These are phyloP conservation scores for Durio zibethinus DNA, from an alignment of 345 rosid genomes.

Conservation along the genomic window DNA sequence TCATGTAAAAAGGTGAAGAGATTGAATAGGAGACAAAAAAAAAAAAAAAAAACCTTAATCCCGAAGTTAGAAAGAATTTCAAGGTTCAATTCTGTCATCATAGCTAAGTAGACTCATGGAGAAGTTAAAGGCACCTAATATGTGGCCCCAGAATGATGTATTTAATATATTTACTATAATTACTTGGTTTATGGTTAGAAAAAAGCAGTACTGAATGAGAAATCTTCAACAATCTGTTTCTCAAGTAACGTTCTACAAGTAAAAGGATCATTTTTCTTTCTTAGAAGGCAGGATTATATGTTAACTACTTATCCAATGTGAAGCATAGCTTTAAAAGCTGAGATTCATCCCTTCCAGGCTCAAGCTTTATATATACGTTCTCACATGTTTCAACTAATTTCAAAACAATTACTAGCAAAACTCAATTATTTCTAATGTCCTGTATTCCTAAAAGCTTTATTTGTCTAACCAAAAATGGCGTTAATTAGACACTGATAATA, in stretches of 20 bases:
- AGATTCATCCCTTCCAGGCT: background rate
- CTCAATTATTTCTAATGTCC: background rate
- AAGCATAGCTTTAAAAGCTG: background rate
- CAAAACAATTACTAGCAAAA: background rate
- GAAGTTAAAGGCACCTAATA: background rate
- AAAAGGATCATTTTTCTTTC: too few species aligned
- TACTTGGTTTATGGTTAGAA: background rate
- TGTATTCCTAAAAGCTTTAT: background rate
- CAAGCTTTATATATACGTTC: background rate
- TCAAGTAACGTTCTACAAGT: too few species aligned
- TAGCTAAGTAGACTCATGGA: background rate
- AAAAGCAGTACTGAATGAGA: background rate
- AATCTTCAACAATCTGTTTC: too few species aligned
- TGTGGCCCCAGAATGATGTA: background rate
- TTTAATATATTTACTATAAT: background rate
- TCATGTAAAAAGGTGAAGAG: background rate
- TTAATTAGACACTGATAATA: background rate
- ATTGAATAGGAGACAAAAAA: background rate
- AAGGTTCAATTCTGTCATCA: slow-evolving; percentile 3
- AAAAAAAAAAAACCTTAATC: background rate
- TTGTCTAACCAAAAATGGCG: background rate
- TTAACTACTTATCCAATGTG: too few species aligned
- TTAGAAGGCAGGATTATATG: too few species aligned
- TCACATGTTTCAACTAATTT: background rate
- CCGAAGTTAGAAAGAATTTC: background rate